These are phyloP conservation scores for Nissolia schottii DNA, from an alignment of 306 rosid species.

Conservation along the genomic window DNA sequence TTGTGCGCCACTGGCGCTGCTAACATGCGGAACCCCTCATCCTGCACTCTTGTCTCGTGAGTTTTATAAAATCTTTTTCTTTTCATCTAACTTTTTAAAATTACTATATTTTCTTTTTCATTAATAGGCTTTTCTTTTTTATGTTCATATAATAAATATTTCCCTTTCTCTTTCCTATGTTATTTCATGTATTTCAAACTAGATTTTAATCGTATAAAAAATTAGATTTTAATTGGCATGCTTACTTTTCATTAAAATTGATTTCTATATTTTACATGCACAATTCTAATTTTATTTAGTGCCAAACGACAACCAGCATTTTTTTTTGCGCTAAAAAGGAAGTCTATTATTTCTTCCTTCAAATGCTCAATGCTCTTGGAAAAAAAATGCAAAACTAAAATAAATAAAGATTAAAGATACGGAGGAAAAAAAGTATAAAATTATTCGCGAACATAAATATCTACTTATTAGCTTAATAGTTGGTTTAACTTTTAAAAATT, in stretches of 20 bases:
- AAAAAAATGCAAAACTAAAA: background rate
- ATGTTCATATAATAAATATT: background rate
- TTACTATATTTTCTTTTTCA: background rate
- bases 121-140: background rate
- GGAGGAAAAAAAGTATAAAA: too few species aligned
- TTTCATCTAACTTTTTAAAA: background rate
- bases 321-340: background rate
- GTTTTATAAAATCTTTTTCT: slow-evolving; percentile 13
- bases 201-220: too few species aligned
- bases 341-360: background rate
- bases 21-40: slow-evolving; percentile 26
- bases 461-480: too few species aligned
- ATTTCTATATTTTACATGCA: background rate
- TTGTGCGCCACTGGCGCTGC: slow-evolving; percentile 21
- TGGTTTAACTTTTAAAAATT: too few species aligned
- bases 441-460: too few species aligned
- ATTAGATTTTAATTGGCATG: background rate
- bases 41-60: slow-evolving; percentile 20
- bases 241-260: background rate
- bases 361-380: background rate
- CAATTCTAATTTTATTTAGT: background rate
- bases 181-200: background rate
- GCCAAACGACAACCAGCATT: background rate
- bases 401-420: background rate
- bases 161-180: background rate